These are phyloP conservation scores for Perkinsus olseni DNA, from an alignment of 169 alveolate genomes.

Conservation along the genomic window DNA sequence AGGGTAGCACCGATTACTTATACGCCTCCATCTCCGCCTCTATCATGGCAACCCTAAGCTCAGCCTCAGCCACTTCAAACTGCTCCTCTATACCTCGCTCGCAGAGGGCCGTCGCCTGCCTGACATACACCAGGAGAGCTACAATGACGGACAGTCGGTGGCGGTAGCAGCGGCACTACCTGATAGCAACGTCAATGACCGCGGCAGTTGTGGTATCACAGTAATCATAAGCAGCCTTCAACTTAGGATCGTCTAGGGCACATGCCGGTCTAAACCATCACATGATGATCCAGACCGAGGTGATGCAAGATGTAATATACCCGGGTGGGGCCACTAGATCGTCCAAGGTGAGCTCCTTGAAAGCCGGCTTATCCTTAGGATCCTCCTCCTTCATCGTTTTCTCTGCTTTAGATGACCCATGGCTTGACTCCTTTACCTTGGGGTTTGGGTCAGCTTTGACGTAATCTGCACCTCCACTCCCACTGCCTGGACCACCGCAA, in stretches of 20 bases:
- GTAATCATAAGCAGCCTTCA: background rate
- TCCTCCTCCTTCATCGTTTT: background rate
- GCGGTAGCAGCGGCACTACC: background rate
- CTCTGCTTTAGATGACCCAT: too few relatives aligned
- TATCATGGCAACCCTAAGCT: background rate
- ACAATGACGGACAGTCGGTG: too few relatives aligned
- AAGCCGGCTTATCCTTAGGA: background rate
- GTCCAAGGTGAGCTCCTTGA: background rate
- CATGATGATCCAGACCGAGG: too few relatives aligned
- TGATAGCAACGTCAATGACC: background rate
- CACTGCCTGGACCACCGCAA: too few relatives aligned
- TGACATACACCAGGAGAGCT: too few relatives aligned
- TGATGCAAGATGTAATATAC: background rate
- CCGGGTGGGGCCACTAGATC: background rate
- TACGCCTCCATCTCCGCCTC: background rate
- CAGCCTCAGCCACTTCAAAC: background rate
- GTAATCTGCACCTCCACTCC: too few relatives aligned
- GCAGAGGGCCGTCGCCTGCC: background rate
- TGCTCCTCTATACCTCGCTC: background rate
- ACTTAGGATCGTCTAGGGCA: background rate
- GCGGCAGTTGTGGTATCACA: background rate
- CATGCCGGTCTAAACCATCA: background rate
- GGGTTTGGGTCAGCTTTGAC: too few relatives aligned
- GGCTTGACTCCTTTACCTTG: too few relatives aligned
- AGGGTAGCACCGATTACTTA: background rate